Evolutionary conservation across 768 basidiomycete genomes (phyloP).

Genomic region (Gyrodon lividus): DNA sequence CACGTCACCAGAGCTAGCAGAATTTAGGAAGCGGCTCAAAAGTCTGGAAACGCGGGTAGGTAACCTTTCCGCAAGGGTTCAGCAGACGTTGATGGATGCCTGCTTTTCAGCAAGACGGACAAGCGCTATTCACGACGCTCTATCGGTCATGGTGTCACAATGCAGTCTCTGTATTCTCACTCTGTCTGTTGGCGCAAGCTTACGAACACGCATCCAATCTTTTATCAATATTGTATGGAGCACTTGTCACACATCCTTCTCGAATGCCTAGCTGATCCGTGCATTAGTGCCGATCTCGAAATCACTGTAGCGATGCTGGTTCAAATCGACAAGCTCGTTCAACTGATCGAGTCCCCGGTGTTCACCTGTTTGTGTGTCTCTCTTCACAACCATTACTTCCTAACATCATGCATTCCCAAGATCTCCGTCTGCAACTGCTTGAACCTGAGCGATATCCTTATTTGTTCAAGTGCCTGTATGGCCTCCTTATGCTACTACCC

Average conservation of each 20-base stretch:
- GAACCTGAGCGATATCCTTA: constrained; percentile 97
- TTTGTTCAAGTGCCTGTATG: constrained; percentile 97
- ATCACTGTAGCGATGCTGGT: constrained; percentile 93
- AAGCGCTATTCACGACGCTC: constrained; percentile 88
- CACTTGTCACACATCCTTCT: not conserved
- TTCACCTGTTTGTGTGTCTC: constrained; percentile 76
- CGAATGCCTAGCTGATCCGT: not conserved
- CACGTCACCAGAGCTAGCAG: constrained; percentile 92
- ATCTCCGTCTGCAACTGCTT: constrained; percentile 87
- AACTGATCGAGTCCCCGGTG: constrained; percentile 96
- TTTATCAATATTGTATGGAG: constrained; percentile 85
- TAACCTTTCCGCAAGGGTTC: constrained; percentile 1
- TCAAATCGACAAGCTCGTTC: constrained; percentile 96
- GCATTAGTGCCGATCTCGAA: constrained; percentile 85
- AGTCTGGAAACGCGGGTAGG: constrained; percentile 88
- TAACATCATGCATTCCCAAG: constrained; percentile 35
- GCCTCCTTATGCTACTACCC: constrained; percentile 93
- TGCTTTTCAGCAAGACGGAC: constrained; percentile 78
- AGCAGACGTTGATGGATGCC: not conserved
- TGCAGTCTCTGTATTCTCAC: constrained; percentile 92
- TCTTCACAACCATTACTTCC: not conserved
- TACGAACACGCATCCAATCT: constrained; percentile 99
- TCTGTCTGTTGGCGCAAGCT: constrained; percentile 95
- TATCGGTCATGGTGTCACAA: constrained; percentile 99
- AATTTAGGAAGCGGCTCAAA: constrained; percentile 90